Conservation (phyloP, 345 rosid species). For the Lepidium aucheri region DNA sequence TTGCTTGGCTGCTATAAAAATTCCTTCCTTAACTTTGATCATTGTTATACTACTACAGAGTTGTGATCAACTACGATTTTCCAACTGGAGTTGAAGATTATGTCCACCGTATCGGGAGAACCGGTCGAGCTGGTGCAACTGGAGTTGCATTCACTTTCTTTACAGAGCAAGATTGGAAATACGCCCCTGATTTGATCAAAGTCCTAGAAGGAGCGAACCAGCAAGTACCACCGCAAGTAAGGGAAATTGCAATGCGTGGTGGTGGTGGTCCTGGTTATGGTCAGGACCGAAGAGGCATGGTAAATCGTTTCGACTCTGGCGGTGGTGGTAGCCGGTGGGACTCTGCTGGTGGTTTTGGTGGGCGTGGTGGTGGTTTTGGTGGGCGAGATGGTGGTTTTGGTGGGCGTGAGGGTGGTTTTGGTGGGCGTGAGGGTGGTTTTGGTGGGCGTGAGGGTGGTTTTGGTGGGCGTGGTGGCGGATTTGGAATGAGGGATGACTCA, state of each 20-base stretch:
- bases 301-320: slow-evolving; percentile 60
- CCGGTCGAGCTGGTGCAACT: slow-evolving; percentile 98
- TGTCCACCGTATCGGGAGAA: slow-evolving; percentile 98
- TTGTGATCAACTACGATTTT: slow-evolving; percentile 91
- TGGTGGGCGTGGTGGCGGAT: slow-evolving; percentile 32
- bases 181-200: slow-evolving; percentile 75
- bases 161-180: slow-evolving; percentile 87
- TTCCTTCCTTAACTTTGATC: not conserved
- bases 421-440: slow-evolving; percentile 43
- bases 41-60: slow-evolving; percentile 36
- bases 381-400: slow-evolving; percentile 29
- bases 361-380: slow-evolving; percentile 40
- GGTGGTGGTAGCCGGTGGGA: slow-evolving; percentile 68
- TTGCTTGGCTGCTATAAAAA: not conserved
- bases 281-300: slow-evolving; percentile 62
- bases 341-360: slow-evolving; percentile 44
- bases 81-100: slow-evolving; percentile 95
- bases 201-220: slow-evolving; percentile 92
- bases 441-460: slow-evolving; percentile 30
- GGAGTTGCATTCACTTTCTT: slow-evolving; percentile 90
- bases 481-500: slow-evolving; percentile 39
- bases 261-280: slow-evolving; percentile 50
- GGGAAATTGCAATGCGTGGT: slow-evolving; percentile 82
- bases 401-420: slow-evolving; percentile 35
- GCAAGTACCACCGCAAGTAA: slow-evolving; percentile 74